Conservation (phyloP, 805 yeast genomes). For the Monosporozyma servazzii region DNA sequence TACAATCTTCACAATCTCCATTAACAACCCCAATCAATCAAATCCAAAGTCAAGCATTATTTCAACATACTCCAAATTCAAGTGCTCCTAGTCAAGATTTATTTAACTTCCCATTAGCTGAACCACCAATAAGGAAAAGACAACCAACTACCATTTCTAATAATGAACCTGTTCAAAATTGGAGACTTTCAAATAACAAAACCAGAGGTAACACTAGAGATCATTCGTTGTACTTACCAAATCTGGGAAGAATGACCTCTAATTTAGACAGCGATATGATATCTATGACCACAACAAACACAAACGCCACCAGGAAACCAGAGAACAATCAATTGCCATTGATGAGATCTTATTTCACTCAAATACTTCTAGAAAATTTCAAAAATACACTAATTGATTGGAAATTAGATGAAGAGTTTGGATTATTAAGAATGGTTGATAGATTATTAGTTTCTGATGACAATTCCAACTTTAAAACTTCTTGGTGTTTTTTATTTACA, state of each 20-base stretch:
- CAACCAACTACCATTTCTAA: neutral
- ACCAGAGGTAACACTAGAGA: neutral
- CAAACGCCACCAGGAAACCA: neutral
- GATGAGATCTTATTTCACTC: constrained; percentile 20
- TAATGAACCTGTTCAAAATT: neutral
- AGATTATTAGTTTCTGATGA: constrained; percentile 25
- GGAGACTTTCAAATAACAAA: neutral
- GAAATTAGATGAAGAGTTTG: constrained; percentile 27
- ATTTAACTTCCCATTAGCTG: constrained; percentile 1
- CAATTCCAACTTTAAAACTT: constrained; percentile 17
- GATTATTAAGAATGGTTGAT: constrained; percentile 32
- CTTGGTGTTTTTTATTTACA: constrained; percentile 31
- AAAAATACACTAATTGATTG: constrained; percentile 15
- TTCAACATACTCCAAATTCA: neutral
- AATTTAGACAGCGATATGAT: neutral
- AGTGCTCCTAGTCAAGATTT: neutral
- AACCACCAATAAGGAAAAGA: constrained; percentile 3
- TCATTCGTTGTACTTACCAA: neutral
- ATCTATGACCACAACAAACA: neutral
- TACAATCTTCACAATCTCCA: constrained; percentile 1
- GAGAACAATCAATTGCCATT: constrained; percentile 13
- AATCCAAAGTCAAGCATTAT: neutral
- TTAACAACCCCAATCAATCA: constrained; percentile 1
- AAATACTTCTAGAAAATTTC: constrained; percentile 15
- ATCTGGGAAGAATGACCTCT: neutral